These are phyloP conservation scores for Cyclotella sp. DNA, from an alignment of 108 stramenopile genomes.

Conservation along the genomic window DNA sequence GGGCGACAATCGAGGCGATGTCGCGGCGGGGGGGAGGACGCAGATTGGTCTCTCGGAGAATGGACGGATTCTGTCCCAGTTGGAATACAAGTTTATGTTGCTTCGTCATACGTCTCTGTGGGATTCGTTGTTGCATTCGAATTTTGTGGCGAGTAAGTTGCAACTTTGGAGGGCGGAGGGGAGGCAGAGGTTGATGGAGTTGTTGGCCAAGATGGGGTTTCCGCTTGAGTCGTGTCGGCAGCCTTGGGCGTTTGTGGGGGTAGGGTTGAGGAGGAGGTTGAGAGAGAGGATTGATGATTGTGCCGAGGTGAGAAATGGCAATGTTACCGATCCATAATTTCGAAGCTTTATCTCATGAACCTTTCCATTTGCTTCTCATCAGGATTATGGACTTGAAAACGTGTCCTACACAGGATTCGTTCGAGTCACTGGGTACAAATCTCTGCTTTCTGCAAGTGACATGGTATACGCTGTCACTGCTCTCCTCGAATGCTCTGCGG, in stretches of 20 bases:
- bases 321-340: not conserved
- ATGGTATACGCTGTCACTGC: slow-evolving; percentile 88
- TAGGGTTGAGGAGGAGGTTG: slow-evolving; percentile 66
- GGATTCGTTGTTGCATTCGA: slow-evolving; percentile 81
- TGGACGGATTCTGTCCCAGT: slow-evolving; percentile 78
- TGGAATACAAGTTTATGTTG: slow-evolving; percentile 81
- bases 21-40: slow-evolving; percentile 46
- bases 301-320: slow-evolving; percentile 61
- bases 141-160: slow-evolving; percentile 72
- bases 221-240: slow-evolving; percentile 82
- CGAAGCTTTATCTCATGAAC: not conserved
- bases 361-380: not conserved
- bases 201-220: slow-evolving; percentile 91
- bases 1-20: slow-evolving; percentile 10
- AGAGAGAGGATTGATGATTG: slow-evolving; percentile 61
- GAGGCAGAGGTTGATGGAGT: slow-evolving; percentile 67
- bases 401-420: slow-evolving; percentile 84
- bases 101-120: slow-evolving; percentile 78
- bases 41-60: slow-evolving; percentile 75
- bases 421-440: slow-evolving; percentile 85
- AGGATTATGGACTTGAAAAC: slow-evolving; percentile 84
- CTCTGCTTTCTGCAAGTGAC: slow-evolving; percentile 82
- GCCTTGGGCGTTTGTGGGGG: slow-evolving; percentile 84
- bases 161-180: slow-evolving; percentile 73
- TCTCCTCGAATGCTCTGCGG: slow-evolving; percentile 70